A percentile compares a stretch with the other conserved stretches of the same genome.
Evolutionary conservation across 768 basidiomycete species (phyloP).

Genomic region (Porphyrellus cyaneotinctus): DNA sequence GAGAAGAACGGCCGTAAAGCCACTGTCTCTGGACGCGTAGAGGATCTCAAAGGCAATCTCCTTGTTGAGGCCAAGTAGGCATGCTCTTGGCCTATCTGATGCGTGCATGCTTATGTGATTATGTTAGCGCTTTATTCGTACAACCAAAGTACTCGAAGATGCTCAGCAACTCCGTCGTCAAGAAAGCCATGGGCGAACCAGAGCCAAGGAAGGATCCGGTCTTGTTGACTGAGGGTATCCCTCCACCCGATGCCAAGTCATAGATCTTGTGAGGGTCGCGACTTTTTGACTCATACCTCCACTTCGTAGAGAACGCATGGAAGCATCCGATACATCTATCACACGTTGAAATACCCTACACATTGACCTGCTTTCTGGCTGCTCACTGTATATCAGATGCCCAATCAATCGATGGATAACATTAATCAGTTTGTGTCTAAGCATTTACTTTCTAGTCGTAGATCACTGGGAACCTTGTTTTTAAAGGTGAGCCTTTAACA

Average conservation of each 20-base stretch:
- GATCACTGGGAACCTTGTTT: too few relatives aligned
- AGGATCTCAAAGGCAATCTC: slow-evolving; percentile 75
- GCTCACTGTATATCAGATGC: background rate
- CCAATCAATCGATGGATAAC: too few relatives aligned
- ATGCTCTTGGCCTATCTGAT: background rate
- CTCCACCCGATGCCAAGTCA: slow-evolving; percentile 25
- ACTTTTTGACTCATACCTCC: background rate
- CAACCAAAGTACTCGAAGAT: slow-evolving; percentile 86
- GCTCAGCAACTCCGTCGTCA: slow-evolving; percentile 55
- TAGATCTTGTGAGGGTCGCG: slow-evolving; percentile 11
- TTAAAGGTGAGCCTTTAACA: too few relatives aligned
- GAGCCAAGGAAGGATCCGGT: slow-evolving; percentile 24
- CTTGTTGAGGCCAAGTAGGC: slow-evolving; percentile 81
- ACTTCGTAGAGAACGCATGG: background rate
- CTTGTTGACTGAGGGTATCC: slow-evolving; percentile 25
- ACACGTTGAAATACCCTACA: slow-evolving; percentile 4
- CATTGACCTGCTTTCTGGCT: background rate
- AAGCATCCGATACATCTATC: background rate
- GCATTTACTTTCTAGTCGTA: too few relatives aligned
- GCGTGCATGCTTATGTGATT: background rate
- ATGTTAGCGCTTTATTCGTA: slow-evolving; percentile 68
- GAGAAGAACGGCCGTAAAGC: slow-evolving; percentile 78
- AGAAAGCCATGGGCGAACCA: slow-evolving; percentile 64
- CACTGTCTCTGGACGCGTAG: slow-evolving; percentile 63
- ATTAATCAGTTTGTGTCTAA: too few relatives aligned